Evolutionary conservation across 257 asterid genomes (phyloP), one percentile per base, ranked within the genome.

Genomic region (Ilex asprella): DNA sequence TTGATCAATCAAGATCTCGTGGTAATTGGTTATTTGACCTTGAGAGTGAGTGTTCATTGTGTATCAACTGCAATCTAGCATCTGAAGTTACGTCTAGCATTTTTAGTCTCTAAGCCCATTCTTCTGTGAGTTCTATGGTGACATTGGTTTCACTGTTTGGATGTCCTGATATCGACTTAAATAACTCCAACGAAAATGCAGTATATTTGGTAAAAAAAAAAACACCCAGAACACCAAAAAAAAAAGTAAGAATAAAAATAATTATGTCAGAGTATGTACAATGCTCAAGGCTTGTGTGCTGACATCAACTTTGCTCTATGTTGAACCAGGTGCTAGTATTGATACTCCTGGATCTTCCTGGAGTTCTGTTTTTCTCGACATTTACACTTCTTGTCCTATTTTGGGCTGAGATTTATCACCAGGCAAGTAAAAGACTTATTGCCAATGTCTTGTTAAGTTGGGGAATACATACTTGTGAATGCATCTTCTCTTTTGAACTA

Each of bases 381-480:
- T 90, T 80, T 73, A 82, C 96, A 39, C 96, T 90, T 73, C 95
- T 87, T 70, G 93, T 85, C 64, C 87, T 90, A 60, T 90, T 90
- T 61, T 90, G 97, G 97, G 97, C 97, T 7, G 97, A 87, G 79
- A 85, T 90, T 75, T 90, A 90, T 76, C 95, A 90, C 77, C 97
- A 90, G 90, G 97, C 84, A 70, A 70, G 79, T 69, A 49, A 60
- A 71, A 53, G 5, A 4, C 15, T 10, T 53, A 21, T 2, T 15
- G 57, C 30, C 30, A 10, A 53, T 53, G 4, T 15, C 72, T 56
- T 60, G 61, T 60, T 58, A 13, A 47, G 60, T 12, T 62, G 56
- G 61, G 55, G 61, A 75, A 67, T 51, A 21, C 57, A 67, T 55
- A 66, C 63, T 47, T 65, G 64, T 67, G 57, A 58, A 50, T 64